Evolutionary conservation across 768 basidiomycete genomes (phyloP).

Genomic region (Podaxis pistillaris): DNA sequence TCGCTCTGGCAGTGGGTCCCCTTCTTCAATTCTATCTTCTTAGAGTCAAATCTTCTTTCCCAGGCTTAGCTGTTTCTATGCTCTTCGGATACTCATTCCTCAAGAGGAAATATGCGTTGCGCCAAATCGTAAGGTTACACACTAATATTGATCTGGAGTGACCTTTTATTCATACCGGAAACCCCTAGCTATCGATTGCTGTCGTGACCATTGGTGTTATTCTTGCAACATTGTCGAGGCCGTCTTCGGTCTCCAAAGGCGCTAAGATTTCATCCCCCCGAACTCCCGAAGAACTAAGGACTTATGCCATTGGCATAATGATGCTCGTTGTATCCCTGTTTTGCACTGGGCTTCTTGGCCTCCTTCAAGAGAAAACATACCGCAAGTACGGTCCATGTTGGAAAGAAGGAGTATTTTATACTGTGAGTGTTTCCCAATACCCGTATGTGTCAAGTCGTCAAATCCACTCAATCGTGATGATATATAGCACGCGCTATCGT

Average conservation of each 20-base stretch:
- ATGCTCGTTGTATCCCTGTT: conserved; percentile 69
- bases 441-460: neutral
- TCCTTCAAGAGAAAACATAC: conserved; percentile 79
- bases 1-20: conserved; percentile 67
- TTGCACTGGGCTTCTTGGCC: conserved; percentile 65
- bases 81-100: conserved; percentile 61
- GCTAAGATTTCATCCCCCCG: conserved; percentile 18
- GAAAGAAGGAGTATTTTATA: conserved; percentile 85
- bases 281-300: conserved; percentile 33
- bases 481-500: conserved; percentile 69
- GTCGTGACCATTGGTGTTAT: conserved; percentile 71
- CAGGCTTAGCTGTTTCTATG: conserved; percentile 79
- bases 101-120: conserved; percentile 53
- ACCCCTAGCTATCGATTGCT: conserved; percentile 54
- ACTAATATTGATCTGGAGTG: neutral
- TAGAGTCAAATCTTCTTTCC: neutral
- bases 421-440: conserved; percentile 37
- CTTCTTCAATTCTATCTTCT: neutral
- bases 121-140: conserved; percentile 55
- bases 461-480: neutral
- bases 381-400: conserved; percentile 72
- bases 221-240: conserved; percentile 68
- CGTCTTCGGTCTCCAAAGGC: conserved; percentile 27
- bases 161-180: neutral
- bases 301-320: conserved; percentile 63